Base-by-base conservation (phyloP, 2,329 filamentous ascomycete genomes). In the Fusarium tupiense region DNA sequence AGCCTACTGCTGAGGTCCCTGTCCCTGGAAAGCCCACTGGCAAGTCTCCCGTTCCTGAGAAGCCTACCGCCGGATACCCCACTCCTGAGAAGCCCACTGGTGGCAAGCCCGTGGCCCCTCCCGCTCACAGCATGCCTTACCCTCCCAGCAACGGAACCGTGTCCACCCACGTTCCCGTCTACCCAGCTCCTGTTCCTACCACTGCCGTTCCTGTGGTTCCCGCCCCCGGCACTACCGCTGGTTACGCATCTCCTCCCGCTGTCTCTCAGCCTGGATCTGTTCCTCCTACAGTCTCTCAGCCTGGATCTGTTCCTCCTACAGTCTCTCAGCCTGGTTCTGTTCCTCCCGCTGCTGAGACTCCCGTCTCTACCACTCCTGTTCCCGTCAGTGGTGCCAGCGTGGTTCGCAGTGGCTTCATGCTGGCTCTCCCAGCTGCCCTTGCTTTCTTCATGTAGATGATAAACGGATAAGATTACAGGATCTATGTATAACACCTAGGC, bases 61-160 rank as follows among this genome's bases (percentile, higher is more conserved):
- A 43, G 41, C 58, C 63, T n/a, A 66, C 46, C 6, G 20, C 22
- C 14, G 49, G 44, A n/a, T 37, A 37, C n/a, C 50, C 62, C 5
- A n/a, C 50, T 24, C 64, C 69, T 2, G 59, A 61, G 56, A 70
- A 61, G 64, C 70, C 70, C 3, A 71, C 65, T 13, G 46, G 43
- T 20, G 38, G 56, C 33, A 64, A 73, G 61, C 70, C 71, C 10
- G 20, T 43, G 0, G 47, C 57, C 17, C 61, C 56, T 64, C 50
- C 73, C 11, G 62, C 40, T 16, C 29, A 72, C 47, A 50, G 61
- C 8, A 44, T n/a, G 12, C 69, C 69, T 24, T 75, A 64, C 66
- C 73, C 73, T 22, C 53, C 60, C 10, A 60, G 44, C 44, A 75
- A 75, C 52, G 69, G 73, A 46, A 75, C 73, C 14, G 37, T 75